Evolutionary conservation across 2,329 filamentous ascomycete species (phyloP).

Genomic region (Exophiala aquamarina): DNA sequence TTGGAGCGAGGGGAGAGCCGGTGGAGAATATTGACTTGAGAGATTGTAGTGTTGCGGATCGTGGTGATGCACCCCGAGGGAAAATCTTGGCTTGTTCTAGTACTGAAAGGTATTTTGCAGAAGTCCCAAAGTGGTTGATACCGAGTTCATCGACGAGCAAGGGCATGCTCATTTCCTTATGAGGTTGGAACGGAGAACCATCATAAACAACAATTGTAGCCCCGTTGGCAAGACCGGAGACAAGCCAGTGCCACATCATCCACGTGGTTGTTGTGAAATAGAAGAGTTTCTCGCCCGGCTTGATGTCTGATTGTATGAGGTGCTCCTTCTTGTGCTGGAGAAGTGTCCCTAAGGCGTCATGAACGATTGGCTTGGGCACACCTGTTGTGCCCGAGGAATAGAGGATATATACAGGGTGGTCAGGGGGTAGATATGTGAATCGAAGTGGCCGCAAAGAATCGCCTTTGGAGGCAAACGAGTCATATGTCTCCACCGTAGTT

Average conservation of each 20-base stretch:
- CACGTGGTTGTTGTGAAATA: conserved; percentile 95
- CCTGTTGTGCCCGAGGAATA: conserved; percentile 91
- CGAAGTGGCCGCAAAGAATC: conserved; percentile 45
- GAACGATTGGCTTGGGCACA: conserved; percentile 88
- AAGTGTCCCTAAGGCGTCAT: conserved; percentile 84
- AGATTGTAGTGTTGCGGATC: conserved; percentile 41
- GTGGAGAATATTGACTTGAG: conserved; percentile 91
- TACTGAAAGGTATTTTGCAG: conserved; percentile 86
- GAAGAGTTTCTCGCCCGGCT: conserved; percentile 71
- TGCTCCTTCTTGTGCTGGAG: conserved; percentile 98
- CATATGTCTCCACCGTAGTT: conserved; percentile 43
- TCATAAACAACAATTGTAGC: conserved; percentile 86
- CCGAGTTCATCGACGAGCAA: conserved; percentile 74
- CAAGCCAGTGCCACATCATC: conserved; percentile 99
- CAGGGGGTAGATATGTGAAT: conserved; percentile 78
- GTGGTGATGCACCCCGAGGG: conserved; percentile 54
- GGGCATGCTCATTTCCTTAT: conserved; percentile 79
- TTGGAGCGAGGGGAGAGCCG: conserved; percentile 86
- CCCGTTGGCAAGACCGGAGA: conserved; percentile 80
- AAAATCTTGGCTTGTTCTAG: conserved; percentile 75
- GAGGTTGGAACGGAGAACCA: conserved; percentile 82
- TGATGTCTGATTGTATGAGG: conserved; percentile 79
- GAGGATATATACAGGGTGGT: conserved; percentile 89
- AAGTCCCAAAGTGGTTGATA: conserved; percentile 93
- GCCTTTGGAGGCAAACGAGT: conserved; percentile 47